Evolutionary conservation across 345 rosid species (phyloP).

Genomic region (Populus davidiana): DNA sequence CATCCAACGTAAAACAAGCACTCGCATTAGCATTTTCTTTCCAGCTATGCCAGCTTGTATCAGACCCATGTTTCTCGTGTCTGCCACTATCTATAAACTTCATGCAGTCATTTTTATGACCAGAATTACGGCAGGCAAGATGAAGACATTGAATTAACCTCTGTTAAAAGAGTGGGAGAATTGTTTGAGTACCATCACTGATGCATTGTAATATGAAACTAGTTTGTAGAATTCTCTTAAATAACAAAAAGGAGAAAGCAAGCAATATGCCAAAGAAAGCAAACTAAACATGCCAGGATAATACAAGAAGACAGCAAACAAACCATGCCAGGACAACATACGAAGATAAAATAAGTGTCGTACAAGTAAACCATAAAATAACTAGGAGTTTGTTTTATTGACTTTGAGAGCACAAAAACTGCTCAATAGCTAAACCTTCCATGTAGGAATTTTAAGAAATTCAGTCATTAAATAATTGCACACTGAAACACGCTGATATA

Average conservation of each 20-base stretch:
- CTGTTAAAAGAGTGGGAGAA: constrained; percentile 34
- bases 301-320: background rate
- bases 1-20: constrained; percentile 47
- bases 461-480: background rate
- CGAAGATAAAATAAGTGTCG: background rate
- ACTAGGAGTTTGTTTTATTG: background rate
- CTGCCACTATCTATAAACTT: constrained; percentile 63
- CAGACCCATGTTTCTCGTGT: background rate
- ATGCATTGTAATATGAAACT: background rate
- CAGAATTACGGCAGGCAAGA: constrained; percentile 47
- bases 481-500: background rate
- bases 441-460: background rate
- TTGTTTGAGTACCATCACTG: background rate
- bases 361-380: background rate
- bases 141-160: constrained; percentile 86
- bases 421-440: background rate
- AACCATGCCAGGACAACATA: background rate
- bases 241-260: background rate
- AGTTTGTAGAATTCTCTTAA: background rate
- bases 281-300: background rate
- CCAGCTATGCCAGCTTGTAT: constrained; percentile 23
- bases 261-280: background rate
- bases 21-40: constrained; percentile 23
- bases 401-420: background rate
- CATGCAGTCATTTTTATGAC: background rate